Evolutionary conservation across 2,329 filamentous ascomycete genomes (phyloP), one percentile per base, ranked within the genome.

Genomic region (Mycogone perniciosa): DNA sequence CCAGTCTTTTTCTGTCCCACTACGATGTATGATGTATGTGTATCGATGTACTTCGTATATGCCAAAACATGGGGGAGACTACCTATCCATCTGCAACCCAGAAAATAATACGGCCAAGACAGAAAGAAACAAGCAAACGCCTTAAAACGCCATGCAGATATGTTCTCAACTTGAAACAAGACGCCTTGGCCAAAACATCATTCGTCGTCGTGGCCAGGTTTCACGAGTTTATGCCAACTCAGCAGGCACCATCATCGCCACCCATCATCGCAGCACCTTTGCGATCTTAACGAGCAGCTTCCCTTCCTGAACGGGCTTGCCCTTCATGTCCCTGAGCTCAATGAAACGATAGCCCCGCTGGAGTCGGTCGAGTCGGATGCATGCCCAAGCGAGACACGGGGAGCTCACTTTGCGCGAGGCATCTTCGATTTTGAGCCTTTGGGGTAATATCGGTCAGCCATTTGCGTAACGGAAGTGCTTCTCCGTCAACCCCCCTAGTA

Each of bases 301-400:
- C 7, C 70, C 70, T 48, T 73, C 75, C 5, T 67, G 60, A 27
- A 76, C 71, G 9, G 68, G 65, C 42, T 69, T 64, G 13, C 76
- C 75, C 29, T 69, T 66, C 26, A 65, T 64, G 51, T 80, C 72
- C 56, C 73, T 63, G 41, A 83, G 70, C 37, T 69, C 65, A 46
- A 83, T 65, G 55, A 80, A 76, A 41, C 80, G 75, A 63, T 80
- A 81, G 13, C 80, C 80, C 43, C 65, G 66, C 43, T 70, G 73
- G 2, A 83, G 71, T 37, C 79, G 76, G 64, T 82, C 79, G 9
- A 83, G 73, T 4, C 80, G 77, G 60, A 82, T 75, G 59, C 79
- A 82, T 29, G 79, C 76, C 79, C 79, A 82, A 7, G 74, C 76
- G 29, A 76, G 68, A 34, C 74, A 64, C 9, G 67, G 61, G 35